These are phyloP conservation scores for Boletus reticulatus DNA, from an alignment of 768 basidiomycete genomes.

Conservation along the genomic window DNA sequence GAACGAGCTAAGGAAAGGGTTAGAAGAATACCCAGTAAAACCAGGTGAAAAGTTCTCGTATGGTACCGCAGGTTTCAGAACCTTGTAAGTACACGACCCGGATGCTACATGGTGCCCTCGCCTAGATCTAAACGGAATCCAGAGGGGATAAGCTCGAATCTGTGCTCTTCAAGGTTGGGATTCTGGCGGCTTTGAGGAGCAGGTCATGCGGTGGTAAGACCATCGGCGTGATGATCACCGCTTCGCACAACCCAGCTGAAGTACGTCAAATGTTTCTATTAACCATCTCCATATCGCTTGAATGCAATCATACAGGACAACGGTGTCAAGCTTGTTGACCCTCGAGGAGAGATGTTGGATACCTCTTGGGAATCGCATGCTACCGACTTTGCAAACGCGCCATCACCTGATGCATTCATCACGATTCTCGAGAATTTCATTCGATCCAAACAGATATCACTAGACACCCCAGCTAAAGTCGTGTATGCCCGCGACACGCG, in stretches of 20 bases:
- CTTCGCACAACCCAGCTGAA: slow-evolving; percentile 98
- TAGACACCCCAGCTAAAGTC: slow-evolving; percentile 74
- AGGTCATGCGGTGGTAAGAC: slow-evolving; percentile 88
- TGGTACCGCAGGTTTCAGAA: slow-evolving; percentile 95
- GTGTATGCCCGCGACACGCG: slow-evolving; percentile 94
- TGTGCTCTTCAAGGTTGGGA: slow-evolving; percentile 91
- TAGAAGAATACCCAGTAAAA: slow-evolving; percentile 73
- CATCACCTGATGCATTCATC: slow-evolving; percentile 71
- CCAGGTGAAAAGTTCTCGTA: slow-evolving; percentile 70
- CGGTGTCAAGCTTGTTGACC: slow-evolving; percentile 97
- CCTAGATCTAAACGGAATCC: slow-evolving; percentile 10
- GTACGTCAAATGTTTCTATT: slow-evolving; percentile 41
- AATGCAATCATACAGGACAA: slow-evolving; percentile 67
- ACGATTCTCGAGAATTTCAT: slow-evolving; percentile 61
- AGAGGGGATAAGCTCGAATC: slow-evolving; percentile 77
- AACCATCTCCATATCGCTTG: background rate
- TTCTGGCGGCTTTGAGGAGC: slow-evolving; percentile 88
- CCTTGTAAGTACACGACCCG: slow-evolving; percentile 61
- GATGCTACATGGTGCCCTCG: slow-evolving; percentile 3
- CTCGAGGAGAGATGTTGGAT: slow-evolving; percentile 96
- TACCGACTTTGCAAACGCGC: slow-evolving; percentile 81
- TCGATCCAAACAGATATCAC: slow-evolving; percentile 65
- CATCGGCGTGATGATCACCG: slow-evolving; percentile 98
- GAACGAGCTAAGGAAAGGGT: slow-evolving; percentile 45
- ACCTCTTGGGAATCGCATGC: slow-evolving; percentile 89